These are phyloP conservation scores for Dicorynia guianensis DNA, from an alignment of 306 rosid species.

Conservation along the genomic window DNA sequence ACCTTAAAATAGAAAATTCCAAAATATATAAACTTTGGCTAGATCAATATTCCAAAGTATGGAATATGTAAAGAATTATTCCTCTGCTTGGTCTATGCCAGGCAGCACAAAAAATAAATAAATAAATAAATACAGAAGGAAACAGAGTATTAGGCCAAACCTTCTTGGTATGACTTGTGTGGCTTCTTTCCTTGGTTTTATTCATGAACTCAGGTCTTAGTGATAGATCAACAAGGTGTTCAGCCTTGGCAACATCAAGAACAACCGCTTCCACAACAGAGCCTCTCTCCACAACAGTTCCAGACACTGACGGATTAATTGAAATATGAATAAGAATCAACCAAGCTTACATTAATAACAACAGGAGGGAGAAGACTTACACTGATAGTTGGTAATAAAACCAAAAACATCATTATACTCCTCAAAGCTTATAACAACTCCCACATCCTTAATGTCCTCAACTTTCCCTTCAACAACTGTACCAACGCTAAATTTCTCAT, in stretches of 20 bases:
- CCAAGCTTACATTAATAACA: slow-evolving; percentile 15
- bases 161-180: slow-evolving; percentile 65
- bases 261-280: slow-evolving; percentile 75
- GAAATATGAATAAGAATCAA: slow-evolving; percentile 26
- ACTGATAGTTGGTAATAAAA: slow-evolving; percentile 72
- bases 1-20: background rate
- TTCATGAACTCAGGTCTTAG: slow-evolving; percentile 68
- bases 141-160: slow-evolving; percentile 45
- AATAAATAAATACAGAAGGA: background rate
- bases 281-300: slow-evolving; percentile 60
- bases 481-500: slow-evolving; percentile 66
- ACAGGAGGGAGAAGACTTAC: slow-evolving; percentile 51
- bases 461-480: slow-evolving; percentile 74
- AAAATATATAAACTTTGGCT: too few species aligned
- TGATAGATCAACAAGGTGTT: slow-evolving; percentile 79
- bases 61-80: background rate
- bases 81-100: background rate
- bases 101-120: slow-evolving; percentile 13
- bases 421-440: slow-evolving; percentile 80
- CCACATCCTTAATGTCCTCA: slow-evolving; percentile 73
- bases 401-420: slow-evolving; percentile 78
- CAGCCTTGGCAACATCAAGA: slow-evolving; percentile 85
- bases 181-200: slow-evolving; percentile 53
- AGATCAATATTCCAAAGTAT: background rate
- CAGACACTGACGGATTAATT: slow-evolving; percentile 63